Evolutionary conservation across 192 early-diverging fungal species (phyloP).

Genomic region (Rhizoclosmatium sp.): DNA sequence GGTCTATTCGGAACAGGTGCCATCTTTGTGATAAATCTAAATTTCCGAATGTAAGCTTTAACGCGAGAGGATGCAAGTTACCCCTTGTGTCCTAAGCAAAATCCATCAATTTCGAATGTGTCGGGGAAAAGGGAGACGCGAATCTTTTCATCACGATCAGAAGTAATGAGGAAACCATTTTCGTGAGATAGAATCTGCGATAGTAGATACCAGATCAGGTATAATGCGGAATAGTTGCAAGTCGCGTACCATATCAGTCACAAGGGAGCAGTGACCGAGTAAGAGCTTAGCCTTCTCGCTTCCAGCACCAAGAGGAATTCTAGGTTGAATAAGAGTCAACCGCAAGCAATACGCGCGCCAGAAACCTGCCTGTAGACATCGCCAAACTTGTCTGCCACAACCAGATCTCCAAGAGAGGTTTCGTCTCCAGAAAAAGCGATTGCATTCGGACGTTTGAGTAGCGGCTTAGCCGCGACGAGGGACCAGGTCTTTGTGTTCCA

Average conservation of each 20-base stretch:
- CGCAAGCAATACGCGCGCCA: background rate
- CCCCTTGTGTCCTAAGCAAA: constrained; percentile 91
- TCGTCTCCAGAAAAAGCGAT: constrained; percentile 6
- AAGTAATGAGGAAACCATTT: constrained; percentile 79
- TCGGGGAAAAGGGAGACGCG: constrained; percentile 92
- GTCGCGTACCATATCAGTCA: constrained; percentile 79
- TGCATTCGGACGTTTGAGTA: constrained; percentile 26
- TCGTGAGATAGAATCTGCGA: constrained; percentile 65
- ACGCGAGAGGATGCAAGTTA: constrained; percentile 43
- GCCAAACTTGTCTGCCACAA: constrained; percentile 95
- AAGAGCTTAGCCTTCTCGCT: constrained; percentile 53
- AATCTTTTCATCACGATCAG: constrained; percentile 98
- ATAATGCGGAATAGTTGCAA: background rate
- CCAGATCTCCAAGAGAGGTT: background rate
- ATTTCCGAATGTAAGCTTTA: background rate
- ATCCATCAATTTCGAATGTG: constrained; percentile 87
- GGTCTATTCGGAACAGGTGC: constrained; percentile 52
- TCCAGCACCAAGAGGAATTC: constrained; percentile 1
- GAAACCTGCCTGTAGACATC: constrained; percentile 81
- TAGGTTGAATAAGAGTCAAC: background rate
- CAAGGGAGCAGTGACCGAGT: constrained; percentile 94
- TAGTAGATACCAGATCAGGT: background rate
- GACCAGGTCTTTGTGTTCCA: constrained; percentile 27
- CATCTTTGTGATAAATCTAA: constrained; percentile 63
- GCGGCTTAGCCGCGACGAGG: background rate